Evolutionary conservation across 108 stramenopile genomes (phyloP), one percentile per base, ranked within the genome.

Genomic region (Pelagomonas calceolata): DNA sequence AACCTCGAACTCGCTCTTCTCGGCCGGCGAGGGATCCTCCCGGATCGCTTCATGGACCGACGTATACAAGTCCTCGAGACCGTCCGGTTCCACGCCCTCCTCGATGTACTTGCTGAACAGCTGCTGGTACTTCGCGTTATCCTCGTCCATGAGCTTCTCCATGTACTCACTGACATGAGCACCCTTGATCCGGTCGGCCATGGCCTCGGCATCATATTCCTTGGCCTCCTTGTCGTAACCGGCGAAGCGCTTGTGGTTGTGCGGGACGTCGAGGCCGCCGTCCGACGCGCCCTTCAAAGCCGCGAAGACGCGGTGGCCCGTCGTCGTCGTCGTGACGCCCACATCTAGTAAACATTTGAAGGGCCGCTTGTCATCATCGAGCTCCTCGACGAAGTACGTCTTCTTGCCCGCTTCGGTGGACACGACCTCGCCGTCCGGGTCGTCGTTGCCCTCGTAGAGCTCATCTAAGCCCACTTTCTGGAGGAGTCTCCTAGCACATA

Each of bases 201-300:
- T 95, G 84, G 86, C 91, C 66, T 94, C 92, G 73, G 93, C 95
- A 78, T 96, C 96, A 86, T 94, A 96, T 71, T 90, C 87, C 88
- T 95, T 96, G 77, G 91, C 77, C 71, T 99, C 96, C 71, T 91
- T 88, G 82, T 95, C 96, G 81, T 96, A 99, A 64, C 98, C 98
- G 51, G 98, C 96, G 92, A 99, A 99, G 72, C 95, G 90, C 89
- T 99, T 99, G 75, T 93, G 87, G 83, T 84, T 88, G 83, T 99
- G 96, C 70, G 96, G 96, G 70, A 99, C 82, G 78, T 97, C 96
- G 14, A 99, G 82, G 70, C 98, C 98, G 77, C 95, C 98, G 83
- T 97, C 98, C 35, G 92, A 88, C 69, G 96, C 98, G 34, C 98
- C 98, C 95, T 99, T 96, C 75, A 98, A 84, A 65, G 94, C 94